A percentile compares a stretch with the other conserved stretches of the same genome.
Evolutionary conservation across 257 asterid genomes (phyloP).

Genomic region (Solanum neorickii): DNA sequence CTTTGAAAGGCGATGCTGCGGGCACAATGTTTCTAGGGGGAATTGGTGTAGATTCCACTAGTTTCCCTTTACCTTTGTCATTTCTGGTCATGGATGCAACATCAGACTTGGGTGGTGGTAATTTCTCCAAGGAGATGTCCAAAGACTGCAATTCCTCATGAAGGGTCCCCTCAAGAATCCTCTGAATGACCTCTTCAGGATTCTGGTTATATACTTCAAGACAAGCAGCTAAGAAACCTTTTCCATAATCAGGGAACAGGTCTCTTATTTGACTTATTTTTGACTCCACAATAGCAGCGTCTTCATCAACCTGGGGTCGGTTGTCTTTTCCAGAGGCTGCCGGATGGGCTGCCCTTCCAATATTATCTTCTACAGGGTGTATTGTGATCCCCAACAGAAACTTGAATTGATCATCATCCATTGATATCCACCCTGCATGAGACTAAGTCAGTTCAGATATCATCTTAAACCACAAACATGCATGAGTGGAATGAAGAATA

Average conservation of each 20-base stretch:
- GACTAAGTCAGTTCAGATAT: background rate
- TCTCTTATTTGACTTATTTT: conserved; percentile 91
- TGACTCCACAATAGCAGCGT: conserved; percentile 65
- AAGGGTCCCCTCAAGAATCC: conserved; percentile 86
- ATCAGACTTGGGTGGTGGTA: conserved; percentile 40
- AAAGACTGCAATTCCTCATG: conserved; percentile 69
- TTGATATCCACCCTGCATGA: conserved; percentile 70
- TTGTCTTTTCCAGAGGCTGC: conserved; percentile 17
- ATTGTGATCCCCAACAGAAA: conserved; percentile 44
- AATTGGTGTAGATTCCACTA: conserved; percentile 22
- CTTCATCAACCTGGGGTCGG: conserved; percentile 43
- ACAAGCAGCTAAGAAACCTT: conserved; percentile 76
- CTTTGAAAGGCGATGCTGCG: conserved; percentile 8
- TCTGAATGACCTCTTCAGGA: conserved; percentile 88
- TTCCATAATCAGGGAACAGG: conserved; percentile 83
- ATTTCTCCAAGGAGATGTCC: conserved; percentile 43
- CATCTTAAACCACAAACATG: background rate
- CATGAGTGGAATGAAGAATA: background rate
- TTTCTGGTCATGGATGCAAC: conserved; percentile 12
- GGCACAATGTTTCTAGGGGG: conserved; percentile 16
- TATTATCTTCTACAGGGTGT: conserved; percentile 25
- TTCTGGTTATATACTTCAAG: conserved; percentile 86
- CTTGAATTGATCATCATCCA: conserved; percentile 65
- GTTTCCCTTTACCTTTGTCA: conserved; percentile 80
- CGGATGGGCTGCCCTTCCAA: conserved; percentile 3